Percentiles rank a stretch among this genome's conserved stretches.
Conservation (phyloP, 495 filamentous ascomycete genomes). For the Cladorrhinum samala region DNA sequence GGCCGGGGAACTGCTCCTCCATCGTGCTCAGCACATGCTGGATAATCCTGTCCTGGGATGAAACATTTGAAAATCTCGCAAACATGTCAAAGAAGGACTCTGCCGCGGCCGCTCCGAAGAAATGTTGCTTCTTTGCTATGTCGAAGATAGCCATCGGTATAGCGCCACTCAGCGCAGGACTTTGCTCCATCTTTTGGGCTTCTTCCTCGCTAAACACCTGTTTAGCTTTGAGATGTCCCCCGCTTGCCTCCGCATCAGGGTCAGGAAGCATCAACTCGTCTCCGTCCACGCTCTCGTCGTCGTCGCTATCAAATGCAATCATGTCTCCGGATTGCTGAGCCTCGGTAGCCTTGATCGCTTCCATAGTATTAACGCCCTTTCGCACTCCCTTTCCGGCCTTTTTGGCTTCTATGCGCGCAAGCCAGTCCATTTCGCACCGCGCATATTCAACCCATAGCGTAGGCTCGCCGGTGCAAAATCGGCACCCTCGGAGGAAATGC, state of each 20-base stretch:
- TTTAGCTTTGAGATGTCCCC: constrained; percentile 15
- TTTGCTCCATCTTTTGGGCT: constrained; percentile 57
- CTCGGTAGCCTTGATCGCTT: constrained; percentile 36
- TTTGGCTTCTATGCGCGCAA: constrained; percentile 70
- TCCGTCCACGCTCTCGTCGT: constrained; percentile 34
- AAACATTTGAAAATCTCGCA: constrained; percentile 55
- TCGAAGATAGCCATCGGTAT: constrained; percentile 93
- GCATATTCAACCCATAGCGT: constrained; percentile 84
- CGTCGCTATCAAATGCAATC: constrained; percentile 34
- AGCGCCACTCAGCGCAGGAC: constrained; percentile 79
- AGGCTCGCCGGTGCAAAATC: constrained; percentile 71
- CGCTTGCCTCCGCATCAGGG: constrained; percentile 23
- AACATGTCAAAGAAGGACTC: constrained; percentile 77
- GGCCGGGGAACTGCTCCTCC: constrained; percentile 49
- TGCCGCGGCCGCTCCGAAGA: constrained; percentile 55
- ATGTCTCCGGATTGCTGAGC: constrained; percentile 24
- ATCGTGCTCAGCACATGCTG: constrained; percentile 67
- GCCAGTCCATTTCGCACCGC: constrained; percentile 85
- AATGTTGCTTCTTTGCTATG: constrained; percentile 71
- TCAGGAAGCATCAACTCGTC: constrained; percentile 40
- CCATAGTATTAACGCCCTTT: constrained; percentile 30
- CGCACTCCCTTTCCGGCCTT: constrained; percentile 55
- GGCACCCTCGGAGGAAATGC: constrained; percentile 81
- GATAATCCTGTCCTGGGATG: constrained; percentile 62
- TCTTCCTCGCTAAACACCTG: constrained; percentile 52